Conservation (phyloP, 2,329 filamentous ascomycete species). For the Capronia epimyces region DNA sequence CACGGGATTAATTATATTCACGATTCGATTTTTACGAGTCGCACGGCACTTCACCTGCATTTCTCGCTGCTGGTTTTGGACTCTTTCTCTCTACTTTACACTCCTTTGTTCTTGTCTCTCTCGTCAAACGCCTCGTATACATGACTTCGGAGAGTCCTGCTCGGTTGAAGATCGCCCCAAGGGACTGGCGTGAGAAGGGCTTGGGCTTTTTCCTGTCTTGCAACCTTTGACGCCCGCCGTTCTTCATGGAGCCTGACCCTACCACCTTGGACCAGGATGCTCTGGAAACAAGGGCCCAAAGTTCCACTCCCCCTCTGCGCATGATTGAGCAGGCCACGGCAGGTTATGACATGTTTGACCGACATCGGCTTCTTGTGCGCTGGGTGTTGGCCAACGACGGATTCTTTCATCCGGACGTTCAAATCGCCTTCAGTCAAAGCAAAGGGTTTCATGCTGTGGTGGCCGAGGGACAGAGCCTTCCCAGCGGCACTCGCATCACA, state of each 20-base stretch:
- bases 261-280: slow-evolving; percentile 8
- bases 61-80: no score
- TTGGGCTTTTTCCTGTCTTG: neutral
- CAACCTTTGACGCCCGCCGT: neutral
- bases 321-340: slow-evolving; percentile 6
- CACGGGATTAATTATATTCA: no score
- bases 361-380: slow-evolving; percentile 22
- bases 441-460: slow-evolving; percentile 29
- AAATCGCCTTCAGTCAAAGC: slow-evolving; percentile 21
- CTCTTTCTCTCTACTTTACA: no score
- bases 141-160: no score
- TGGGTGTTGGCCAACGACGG: slow-evolving; percentile 27
- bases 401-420: slow-evolving; percentile 22
- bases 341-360: slow-evolving; percentile 14
- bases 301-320: slow-evolving; percentile 14
- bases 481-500: slow-evolving; percentile 21
- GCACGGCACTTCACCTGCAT: no score
- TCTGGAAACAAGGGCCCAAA: neutral
- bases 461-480: slow-evolving; percentile 13
- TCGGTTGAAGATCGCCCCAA: no score
- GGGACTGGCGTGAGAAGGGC: neutral
- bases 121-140: no score
- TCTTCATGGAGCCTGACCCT: slow-evolving; percentile 17
- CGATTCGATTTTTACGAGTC: no score
- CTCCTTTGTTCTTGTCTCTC: no score